Evolutionary conservation across 331 rosid genomes (phyloP).

Genomic region (Malus hybrid): DNA sequence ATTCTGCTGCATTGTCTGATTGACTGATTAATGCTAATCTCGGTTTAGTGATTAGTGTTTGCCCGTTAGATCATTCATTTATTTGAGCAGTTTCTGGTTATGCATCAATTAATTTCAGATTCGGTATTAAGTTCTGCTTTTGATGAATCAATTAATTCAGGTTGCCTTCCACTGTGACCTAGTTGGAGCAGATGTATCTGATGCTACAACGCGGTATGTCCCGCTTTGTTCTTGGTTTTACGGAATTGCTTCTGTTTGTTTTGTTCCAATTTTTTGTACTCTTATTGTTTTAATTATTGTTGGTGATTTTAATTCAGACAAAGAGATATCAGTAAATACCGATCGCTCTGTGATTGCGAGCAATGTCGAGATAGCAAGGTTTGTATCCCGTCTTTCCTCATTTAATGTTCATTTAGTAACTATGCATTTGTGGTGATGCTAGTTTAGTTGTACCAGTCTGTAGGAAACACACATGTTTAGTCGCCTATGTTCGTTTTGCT

Average conservation of each 20-base stretch:
- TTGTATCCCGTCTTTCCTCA: constrained; percentile 6
- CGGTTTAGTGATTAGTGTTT: neutral
- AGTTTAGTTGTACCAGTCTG: neutral
- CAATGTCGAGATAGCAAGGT: constrained; percentile 57
- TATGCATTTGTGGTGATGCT: neutral
- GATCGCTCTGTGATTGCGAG: constrained; percentile 34
- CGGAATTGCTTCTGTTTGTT: neutral
- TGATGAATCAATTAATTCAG: constrained; percentile 27
- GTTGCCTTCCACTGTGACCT: constrained; percentile 24
- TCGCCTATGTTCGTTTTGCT: neutral
- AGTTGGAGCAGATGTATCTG: constrained; percentile 25
- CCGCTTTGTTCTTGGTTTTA: neutral
- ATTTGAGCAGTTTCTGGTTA: neutral
- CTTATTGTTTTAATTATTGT: neutral
- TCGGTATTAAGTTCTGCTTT: constrained; percentile 4
- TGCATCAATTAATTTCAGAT: neutral
- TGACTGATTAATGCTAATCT: neutral
- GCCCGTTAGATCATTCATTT: neutral
- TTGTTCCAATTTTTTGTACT: neutral
- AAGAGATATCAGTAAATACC: constrained; percentile 16
- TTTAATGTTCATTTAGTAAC: neutral
- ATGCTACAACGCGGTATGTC: constrained; percentile 38
- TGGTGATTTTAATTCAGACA: constrained; percentile 12
- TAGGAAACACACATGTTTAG: neutral
- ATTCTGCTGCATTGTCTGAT: neutral